Conservation (phyloP, 2,329 filamentous ascomycete species). For the Epichloe gansuensis region DNA sequence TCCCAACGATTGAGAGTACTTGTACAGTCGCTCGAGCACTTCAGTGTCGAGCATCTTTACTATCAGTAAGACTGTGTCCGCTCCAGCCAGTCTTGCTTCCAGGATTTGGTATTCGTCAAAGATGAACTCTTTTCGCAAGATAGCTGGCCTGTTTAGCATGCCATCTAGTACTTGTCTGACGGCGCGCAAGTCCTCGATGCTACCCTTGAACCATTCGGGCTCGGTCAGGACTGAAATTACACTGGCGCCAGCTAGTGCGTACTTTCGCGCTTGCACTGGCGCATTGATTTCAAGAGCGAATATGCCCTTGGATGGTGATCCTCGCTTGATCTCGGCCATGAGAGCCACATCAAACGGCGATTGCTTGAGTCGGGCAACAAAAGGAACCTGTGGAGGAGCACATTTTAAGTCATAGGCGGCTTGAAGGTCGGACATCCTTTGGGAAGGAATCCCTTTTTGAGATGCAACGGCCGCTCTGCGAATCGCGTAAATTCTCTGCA, state of each 20-base stretch:
- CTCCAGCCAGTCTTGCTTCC: constrained; percentile 82
- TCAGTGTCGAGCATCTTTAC: constrained; percentile 90
- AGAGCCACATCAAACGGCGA: constrained; percentile 82
- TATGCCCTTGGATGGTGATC: constrained; percentile 89
- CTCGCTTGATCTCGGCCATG: constrained; percentile 95
- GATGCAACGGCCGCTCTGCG: constrained; percentile 62
- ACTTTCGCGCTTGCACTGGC: constrained; percentile 78
- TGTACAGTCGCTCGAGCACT: constrained; percentile 65
- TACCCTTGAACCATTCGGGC: constrained; percentile 98
- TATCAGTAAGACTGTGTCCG: constrained; percentile 88
- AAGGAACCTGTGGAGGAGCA: constrained; percentile 71
- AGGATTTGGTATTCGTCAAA: constrained; percentile 98
- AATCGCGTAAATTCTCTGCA: constrained; percentile 81
- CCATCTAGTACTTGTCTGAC: constrained; percentile 82
- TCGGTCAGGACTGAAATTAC: constrained; percentile 98
- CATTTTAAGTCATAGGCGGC: constrained; percentile 76
- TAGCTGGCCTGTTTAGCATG: constrained; percentile 83
- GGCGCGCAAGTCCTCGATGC: constrained; percentile 79
- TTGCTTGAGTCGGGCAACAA: constrained; percentile 65
- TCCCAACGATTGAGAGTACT: constrained; percentile 76
- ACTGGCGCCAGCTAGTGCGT: constrained; percentile 87
- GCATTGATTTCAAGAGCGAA: constrained; percentile 83
- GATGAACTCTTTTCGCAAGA: constrained; percentile 91
- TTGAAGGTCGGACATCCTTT: constrained; percentile 71
- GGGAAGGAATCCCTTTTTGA: constrained; percentile 78